Evolutionary conservation across 768 basidiomycete species (phyloP).

Genomic region (Calocybe indica): DNA sequence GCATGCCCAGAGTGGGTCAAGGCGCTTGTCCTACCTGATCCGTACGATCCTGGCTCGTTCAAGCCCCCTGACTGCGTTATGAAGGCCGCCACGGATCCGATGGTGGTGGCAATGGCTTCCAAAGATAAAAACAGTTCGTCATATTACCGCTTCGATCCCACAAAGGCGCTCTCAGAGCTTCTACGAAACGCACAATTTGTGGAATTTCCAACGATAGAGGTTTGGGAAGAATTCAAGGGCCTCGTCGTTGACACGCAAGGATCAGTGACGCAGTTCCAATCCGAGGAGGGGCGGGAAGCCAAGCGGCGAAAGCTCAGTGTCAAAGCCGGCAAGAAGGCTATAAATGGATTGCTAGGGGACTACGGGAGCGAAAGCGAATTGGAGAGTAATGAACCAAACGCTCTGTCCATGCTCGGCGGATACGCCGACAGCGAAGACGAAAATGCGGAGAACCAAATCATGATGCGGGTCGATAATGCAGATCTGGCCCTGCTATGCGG

Average conservation of each 20-base stretch:
- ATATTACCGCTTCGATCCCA: constrained; percentile 56
- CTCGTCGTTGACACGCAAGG: constrained; percentile 53
- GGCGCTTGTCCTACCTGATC: constrained; percentile 43
- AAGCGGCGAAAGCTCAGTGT: constrained; percentile 57
- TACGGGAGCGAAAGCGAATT: constrained; percentile 51
- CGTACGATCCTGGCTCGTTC: constrained; percentile 53
- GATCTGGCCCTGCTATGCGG: background rate
- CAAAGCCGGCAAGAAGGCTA: constrained; percentile 46
- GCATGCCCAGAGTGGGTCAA: constrained; percentile 50
- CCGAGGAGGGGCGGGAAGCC: constrained; percentile 25
- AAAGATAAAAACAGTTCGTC: constrained; percentile 21
- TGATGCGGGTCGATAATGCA: background rate
- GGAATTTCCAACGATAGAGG: constrained; percentile 80
- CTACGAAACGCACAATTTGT: constrained; percentile 64
- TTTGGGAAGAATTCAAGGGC: constrained; percentile 68
- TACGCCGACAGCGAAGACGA: constrained; percentile 49
- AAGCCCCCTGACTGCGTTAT: constrained; percentile 56
- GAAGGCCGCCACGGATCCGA: constrained; percentile 35
- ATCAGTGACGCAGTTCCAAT: constrained; percentile 23
- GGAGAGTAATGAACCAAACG: constrained; percentile 17
- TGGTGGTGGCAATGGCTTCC: constrained; percentile 16
- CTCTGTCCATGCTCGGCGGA: constrained; percentile 30
- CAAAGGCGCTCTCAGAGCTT: constrained; percentile 35
- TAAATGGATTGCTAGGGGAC: constrained; percentile 50
- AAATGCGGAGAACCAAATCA: constrained; percentile 14